These are phyloP conservation scores for Zopfia rhizophila DNA, from an alignment of 2,329 filamentous ascomycete species.

Conservation along the genomic window DNA sequence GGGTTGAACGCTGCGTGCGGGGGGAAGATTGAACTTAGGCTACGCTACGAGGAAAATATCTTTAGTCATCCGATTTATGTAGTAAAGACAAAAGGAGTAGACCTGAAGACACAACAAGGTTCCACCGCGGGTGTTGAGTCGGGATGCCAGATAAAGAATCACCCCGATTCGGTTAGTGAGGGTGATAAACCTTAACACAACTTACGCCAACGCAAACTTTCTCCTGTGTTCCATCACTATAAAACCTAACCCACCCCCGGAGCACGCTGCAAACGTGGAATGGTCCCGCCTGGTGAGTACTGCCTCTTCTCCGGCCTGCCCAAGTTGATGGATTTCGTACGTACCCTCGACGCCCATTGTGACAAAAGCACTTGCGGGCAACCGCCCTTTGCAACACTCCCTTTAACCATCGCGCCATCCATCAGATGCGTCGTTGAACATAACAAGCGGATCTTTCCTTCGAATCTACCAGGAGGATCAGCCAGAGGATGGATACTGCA, in stretches of 20 bases:
- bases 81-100: no score
- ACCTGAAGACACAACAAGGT: no score
- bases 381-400: neutral
- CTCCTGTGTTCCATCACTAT: constrained; percentile 20
- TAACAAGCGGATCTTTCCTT: neutral
- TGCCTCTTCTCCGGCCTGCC: no score
- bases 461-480: constrained; percentile 7
- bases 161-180: no score
- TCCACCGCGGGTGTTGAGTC: no score
- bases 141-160: no score
- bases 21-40: no score
- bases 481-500: constrained; percentile 5
- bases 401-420: constrained; percentile 3
- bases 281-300: no score
- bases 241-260: constrained; percentile 11
- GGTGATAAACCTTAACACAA: neutral
- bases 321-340: no score
- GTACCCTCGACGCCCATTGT: constrained; percentile 3
- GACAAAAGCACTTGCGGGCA: constrained; percentile 6
- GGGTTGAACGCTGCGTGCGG: neutral
- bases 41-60: no score
- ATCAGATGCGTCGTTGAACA: neutral
- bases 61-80: no score
- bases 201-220: neutral
- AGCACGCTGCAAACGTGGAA: no score